Evolutionary conservation across 2,329 filamentous ascomycete species (phyloP).

Genomic region (Harringtonia aguacate): DNA sequence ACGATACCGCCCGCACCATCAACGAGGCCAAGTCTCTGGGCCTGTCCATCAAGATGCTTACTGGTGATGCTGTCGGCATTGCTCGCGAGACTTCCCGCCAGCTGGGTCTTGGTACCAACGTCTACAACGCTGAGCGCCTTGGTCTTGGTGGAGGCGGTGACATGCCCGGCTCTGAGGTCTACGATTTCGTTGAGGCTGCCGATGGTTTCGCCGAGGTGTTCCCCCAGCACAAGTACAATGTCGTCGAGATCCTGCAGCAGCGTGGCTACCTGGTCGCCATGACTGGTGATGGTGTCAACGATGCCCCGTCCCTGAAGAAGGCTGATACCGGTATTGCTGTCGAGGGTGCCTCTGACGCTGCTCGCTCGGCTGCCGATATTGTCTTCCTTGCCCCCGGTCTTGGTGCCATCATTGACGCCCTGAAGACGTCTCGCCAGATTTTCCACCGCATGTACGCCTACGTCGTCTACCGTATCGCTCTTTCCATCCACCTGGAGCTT

Average conservation of each 20-base stretch:
- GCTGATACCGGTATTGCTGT: conserved; percentile 95
- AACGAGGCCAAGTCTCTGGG: conserved; percentile 81
- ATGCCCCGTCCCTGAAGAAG: conserved; percentile 86
- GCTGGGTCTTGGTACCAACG: conserved; percentile 83
- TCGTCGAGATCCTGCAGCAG: conserved; percentile 87
- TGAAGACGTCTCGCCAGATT: conserved; percentile 89
- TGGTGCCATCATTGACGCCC: conserved; percentile 82
- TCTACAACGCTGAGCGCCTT: conserved; percentile 88
- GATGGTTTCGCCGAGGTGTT: conserved; percentile 94
- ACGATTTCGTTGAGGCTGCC: conserved; percentile 90
- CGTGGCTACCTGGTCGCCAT: conserved; percentile 90
- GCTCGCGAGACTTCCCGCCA: conserved; percentile 85
- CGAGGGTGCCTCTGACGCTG: conserved; percentile 83
- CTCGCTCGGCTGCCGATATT: conserved; percentile 84
- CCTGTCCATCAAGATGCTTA: conserved; percentile 92
- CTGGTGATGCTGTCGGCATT: conserved; percentile 88
- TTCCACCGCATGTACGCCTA: conserved; percentile 97
- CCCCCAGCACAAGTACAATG: conserved; percentile 91
- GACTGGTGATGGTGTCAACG: conserved; percentile 94
- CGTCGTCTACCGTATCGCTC: conserved; percentile 87
- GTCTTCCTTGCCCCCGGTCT: conserved; percentile 88
- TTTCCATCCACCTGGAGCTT: conserved; percentile 84
- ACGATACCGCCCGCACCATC: conserved; percentile 85
- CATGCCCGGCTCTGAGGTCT: conserved; percentile 88
- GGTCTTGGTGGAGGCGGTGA: conserved; percentile 83